Evolutionary conservation across 768 basidiomycete genomes (phyloP).

Genomic region (Porpolomopsis calyptriformis): DNA sequence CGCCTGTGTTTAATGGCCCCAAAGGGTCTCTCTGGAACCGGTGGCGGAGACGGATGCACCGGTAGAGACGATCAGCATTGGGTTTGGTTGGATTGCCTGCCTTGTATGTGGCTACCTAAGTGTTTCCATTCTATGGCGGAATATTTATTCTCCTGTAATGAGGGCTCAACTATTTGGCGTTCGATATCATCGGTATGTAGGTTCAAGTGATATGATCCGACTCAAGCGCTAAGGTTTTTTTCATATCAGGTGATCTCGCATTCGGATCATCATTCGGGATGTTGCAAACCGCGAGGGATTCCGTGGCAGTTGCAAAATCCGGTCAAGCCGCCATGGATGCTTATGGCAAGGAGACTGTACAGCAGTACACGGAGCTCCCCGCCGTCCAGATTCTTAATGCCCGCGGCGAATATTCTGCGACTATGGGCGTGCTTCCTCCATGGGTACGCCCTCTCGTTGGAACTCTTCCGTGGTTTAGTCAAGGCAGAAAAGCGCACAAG

Average conservation of each 20-base stretch:
- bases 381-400: conserved; percentile 81
- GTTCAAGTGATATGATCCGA: neutral
- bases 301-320: conserved; percentile 55
- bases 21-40: conserved; percentile 45
- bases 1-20: conserved; percentile 44
- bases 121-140: neutral
- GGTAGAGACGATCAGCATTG: conserved; percentile 48
- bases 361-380: conserved; percentile 52
- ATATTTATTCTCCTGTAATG: conserved; percentile 1
- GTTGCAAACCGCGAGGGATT: conserved; percentile 63
- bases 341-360: conserved; percentile 36
- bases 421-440: conserved; percentile 68
- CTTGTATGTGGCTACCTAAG: conserved; percentile 40
- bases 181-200: conserved; percentile 58
- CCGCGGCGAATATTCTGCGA: conserved; percentile 78
- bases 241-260: conserved; percentile 49
- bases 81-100: conserved; percentile 66
- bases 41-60: conserved; percentile 60
- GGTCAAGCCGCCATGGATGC: conserved; percentile 44
- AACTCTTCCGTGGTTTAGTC: conserved; percentile 66
- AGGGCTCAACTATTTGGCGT: conserved; percentile 48
- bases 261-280: conserved; percentile 88
- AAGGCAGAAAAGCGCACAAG: conserved; percentile 55
- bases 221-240: no score
- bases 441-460: conserved; percentile 57